Base-by-base conservation (phyloP, 768 basidiomycete genomes). In the Pulveroboletus sp. region DNA sequence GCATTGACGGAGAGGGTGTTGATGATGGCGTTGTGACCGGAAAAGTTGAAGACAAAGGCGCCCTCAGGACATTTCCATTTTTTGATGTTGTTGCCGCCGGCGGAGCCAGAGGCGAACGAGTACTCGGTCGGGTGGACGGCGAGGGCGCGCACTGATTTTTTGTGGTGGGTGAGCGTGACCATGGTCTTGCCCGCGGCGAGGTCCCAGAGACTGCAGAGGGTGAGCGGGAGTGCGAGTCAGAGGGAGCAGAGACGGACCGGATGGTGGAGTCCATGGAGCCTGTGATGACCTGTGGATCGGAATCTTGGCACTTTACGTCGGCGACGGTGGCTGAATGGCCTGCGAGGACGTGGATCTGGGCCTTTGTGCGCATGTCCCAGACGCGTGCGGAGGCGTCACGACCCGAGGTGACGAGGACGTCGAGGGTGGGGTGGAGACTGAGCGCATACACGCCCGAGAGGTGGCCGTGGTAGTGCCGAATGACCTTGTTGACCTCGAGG, bases 11-110 rank as follows among this genome's bases (percentile, higher is more conserved):
- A 84, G 49, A 98, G 63, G 6, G 93, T 93, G 68, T 99, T 99
- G 76, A 99, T 91, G 70, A 98, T 97, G 2, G 94, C 91, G 53
- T 96, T 93, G 67, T 98, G 96, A 0, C 96, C 96, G 37, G 82
- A 76, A 67, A 98, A 96, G 71, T 97, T 99, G 77, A 89, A 91
- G 4, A 98, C 95, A 56, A 99, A 98, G 3, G 82, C 68, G 39
- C 96, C 96, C 55, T 97, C 92, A 6, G 96, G 96, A 60, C 93
- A 97, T 61, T 95, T 96, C 95, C 95, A 99, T 68, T 98, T 98
- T 66, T 99, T 99, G 74, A 99, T 97, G 68, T 98, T 98, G 75
- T 97, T 97, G 1, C 94, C 96, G n/a, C 96, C 96, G 0, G 95
- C 89, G 22, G 91, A 93, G 42, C 89, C 96, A 4, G 86, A 88